Evolutionary conservation across 495 filamentous ascomycete genomes (phyloP).

Genomic region (Penicillium pancosmium): DNA sequence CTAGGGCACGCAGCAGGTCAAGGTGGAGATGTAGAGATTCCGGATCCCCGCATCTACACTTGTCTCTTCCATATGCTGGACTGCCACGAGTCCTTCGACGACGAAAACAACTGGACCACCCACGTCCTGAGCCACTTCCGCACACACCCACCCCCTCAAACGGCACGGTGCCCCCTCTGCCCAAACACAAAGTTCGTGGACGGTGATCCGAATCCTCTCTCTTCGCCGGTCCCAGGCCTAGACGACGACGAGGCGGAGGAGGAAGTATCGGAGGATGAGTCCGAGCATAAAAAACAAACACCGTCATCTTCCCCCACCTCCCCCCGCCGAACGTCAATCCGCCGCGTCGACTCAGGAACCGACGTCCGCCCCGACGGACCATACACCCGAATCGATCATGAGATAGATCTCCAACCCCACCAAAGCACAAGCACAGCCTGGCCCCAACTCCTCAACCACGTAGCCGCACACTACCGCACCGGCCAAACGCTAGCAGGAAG

Average conservation of each 20-base stretch:
- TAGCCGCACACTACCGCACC: slow-evolving; percentile 41
- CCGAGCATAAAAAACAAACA: no score
- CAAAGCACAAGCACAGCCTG: slow-evolving; percentile 30
- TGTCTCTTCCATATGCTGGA: slow-evolving; percentile 50
- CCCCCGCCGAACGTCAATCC: not conserved
- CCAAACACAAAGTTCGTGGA: slow-evolving; percentile 37
- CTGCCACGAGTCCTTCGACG: slow-evolving; percentile 44
- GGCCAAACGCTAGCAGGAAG: slow-evolving; percentile 45
- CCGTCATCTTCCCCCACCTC: no score
- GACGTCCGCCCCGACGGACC: slow-evolving; percentile 1
- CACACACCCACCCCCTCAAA: slow-evolving; percentile 38
- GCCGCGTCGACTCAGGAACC: slow-evolving; percentile 1
- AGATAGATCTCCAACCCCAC: not conserved
- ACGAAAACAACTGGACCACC: slow-evolving; percentile 39
- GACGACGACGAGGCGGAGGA: not conserved
- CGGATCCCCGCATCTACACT: slow-evolving; percentile 24
- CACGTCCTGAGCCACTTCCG: slow-evolving; percentile 50
- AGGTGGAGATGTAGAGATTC: not conserved
- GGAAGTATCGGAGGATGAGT: no score
- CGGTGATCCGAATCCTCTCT: slow-evolving; percentile 14
- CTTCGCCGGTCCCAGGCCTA: slow-evolving; percentile 1
- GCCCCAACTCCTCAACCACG: slow-evolving; percentile 45
- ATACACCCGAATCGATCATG: not conserved
- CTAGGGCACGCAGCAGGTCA: not conserved
- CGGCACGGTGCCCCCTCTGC: slow-evolving; percentile 46